These are phyloP conservation scores for Pythium brassicae DNA, from an alignment of 352 stramenopile genomes.

Conservation along the genomic window DNA sequence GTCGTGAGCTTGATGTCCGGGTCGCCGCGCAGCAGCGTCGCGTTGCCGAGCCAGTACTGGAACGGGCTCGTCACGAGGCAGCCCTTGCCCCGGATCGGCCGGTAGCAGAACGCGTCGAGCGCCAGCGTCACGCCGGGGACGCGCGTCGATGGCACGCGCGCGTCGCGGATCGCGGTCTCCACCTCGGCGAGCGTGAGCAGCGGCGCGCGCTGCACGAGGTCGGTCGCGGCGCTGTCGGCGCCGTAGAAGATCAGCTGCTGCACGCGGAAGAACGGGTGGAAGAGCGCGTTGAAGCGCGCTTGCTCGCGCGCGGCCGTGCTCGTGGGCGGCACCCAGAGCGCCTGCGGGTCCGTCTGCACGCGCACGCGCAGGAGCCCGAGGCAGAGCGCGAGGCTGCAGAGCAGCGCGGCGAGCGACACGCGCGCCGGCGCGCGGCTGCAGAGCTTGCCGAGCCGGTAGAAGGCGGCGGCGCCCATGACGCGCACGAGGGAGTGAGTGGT, in stretches of 20 bases:
- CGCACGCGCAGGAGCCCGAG: slow-evolving; percentile 53
- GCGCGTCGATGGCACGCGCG: slow-evolving; percentile 20
- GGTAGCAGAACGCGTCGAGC: slow-evolving; percentile 77
- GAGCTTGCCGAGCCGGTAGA: slow-evolving; percentile 54
- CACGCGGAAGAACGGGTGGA: slow-evolving; percentile 83
- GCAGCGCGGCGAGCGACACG: slow-evolving; percentile 38
- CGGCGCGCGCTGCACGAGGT: slow-evolving; percentile 59
- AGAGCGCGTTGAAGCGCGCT: slow-evolving; percentile 70
- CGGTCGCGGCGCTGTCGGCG: slow-evolving; percentile 22
- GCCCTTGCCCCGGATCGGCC: slow-evolving; percentile 69
- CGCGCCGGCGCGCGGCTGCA: slow-evolving; percentile 42
- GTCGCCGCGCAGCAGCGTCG: slow-evolving; percentile 51
- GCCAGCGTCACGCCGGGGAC: slow-evolving; percentile 27
- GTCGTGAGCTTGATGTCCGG: slow-evolving; percentile 85
- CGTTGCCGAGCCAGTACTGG: slow-evolving; percentile 73
- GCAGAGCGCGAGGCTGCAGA: slow-evolving; percentile 48
- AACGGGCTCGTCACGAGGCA: slow-evolving; percentile 81
- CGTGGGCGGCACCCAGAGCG: slow-evolving; percentile 71
- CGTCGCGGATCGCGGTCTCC: slow-evolving; percentile 49
- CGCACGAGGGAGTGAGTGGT: too few species aligned
- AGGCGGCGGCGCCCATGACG: slow-evolving; percentile 5
- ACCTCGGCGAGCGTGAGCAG: slow-evolving; percentile 60
- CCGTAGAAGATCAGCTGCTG: slow-evolving; percentile 86
- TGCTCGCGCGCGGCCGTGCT: slow-evolving; percentile 65
- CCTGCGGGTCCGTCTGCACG: slow-evolving; percentile 75